Base-by-base conservation (phyloP, 1,139 yeast genomes). In the Taphrina pruni region DNA sequence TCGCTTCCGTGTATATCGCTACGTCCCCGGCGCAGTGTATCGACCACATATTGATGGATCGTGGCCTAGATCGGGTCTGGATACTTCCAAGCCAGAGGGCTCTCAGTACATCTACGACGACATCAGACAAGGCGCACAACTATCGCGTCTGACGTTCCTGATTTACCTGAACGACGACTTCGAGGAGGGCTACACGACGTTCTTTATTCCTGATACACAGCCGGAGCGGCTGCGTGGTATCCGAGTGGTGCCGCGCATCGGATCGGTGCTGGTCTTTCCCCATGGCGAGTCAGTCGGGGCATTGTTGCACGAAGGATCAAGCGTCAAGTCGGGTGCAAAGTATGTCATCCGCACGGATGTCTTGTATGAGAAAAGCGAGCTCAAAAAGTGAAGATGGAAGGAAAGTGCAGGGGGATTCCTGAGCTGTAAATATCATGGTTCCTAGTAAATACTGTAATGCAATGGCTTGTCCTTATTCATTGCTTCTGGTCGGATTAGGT, bases 11-110 rank as follows among this genome's bases (percentile, higher is more conserved):
- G 64, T 65, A 14, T 65, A 65, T 50, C 48, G 69, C 14, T 65
- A 65, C 32, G 69, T 65, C 9, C 69, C 69, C 7, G 69, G 69
- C 21, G 69, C 69, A 12, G 64, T 65, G 3, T 65, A 65, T 36
- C 39, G 69, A 12, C 69, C 69, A 8, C 69, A 65, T 32, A 46
- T 65, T 38, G 69, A 65, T 56, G 69, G 69, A 7, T 60, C 69
- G n/a, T 65, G 69, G 69, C 64, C 69, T 12, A 52, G 64, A 11
- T 65, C 69, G 7, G 69, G 69, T 0, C 57, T 56, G n/a, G 69
- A 65, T 26, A n/a, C 7, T 35, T 21, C 58, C 11, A 57, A 65
- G 21, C 64, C 69, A n/a, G 64, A 45, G 11, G 64, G 64, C 32
- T 20, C 55, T 14, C 64, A 57, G 50, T 65, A 65, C 39, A 4